These are phyloP conservation scores for Apiospora saccharicola DNA, from an alignment of 2,329 filamentous ascomycete genomes.

Conservation along the genomic window DNA sequence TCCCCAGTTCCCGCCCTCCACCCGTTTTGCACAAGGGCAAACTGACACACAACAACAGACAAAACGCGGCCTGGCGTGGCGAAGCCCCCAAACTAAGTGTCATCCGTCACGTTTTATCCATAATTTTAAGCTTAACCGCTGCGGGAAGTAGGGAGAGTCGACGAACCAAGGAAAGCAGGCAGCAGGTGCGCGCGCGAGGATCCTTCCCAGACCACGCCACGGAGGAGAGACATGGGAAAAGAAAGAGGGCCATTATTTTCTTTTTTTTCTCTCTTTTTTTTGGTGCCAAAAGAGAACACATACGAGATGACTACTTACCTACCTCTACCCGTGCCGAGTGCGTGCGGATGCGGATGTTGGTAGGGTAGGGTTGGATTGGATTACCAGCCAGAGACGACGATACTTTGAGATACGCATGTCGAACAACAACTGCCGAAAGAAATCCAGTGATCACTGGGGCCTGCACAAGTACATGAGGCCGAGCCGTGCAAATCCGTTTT, in stretches of 20 bases:
- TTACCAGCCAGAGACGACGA: no score
- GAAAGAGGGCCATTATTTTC: no score
- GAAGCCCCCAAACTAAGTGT: not conserved
- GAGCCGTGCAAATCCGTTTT: not conserved
- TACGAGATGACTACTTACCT: no score
- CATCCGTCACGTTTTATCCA: slow-evolving; percentile 16
- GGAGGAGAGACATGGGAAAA: no score
- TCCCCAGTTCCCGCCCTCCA: not conserved
- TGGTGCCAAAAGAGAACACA: no score
- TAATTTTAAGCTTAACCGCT: slow-evolving; percentile 13
- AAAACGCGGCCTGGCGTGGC: slow-evolving; percentile 14
- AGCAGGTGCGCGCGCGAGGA: not conserved
- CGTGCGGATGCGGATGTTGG: not conserved
- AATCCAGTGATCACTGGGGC: not conserved
- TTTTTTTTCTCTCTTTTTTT: no score
- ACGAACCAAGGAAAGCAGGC: not conserved
- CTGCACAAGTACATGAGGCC: not conserved
- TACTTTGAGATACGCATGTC: not conserved
- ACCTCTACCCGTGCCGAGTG: no score
- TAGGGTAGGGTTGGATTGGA: not conserved
- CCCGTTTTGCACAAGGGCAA: not conserved
- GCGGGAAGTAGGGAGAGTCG: not conserved
- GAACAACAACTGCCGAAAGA: not conserved
- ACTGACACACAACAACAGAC: slow-evolving; percentile 4
- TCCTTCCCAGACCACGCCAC: no score